These are phyloP conservation scores for Spinellus fusiger DNA, from an alignment of 192 early-diverging fungal genomes.

Conservation along the genomic window DNA sequence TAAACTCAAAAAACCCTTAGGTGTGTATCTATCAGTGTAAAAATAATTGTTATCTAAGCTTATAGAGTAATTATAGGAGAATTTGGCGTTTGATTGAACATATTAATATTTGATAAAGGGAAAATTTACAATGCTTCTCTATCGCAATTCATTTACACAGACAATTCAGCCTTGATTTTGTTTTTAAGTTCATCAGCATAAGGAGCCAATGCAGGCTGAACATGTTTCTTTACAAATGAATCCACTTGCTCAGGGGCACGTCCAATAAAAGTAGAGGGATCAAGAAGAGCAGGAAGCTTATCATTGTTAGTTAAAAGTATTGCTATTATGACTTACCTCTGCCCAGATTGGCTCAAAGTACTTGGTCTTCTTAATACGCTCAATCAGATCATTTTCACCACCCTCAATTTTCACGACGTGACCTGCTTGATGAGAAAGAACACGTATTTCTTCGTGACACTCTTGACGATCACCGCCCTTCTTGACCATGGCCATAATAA, in stretches of 20 bases:
- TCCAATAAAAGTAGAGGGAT: constrained; percentile 90
- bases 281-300: constrained; percentile 65
- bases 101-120: no score
- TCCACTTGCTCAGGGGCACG: constrained; percentile 93
- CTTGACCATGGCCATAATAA: constrained; percentile 99
- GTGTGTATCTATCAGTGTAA: no score
- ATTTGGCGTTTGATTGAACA: no score
- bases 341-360: constrained; percentile 88
- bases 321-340: no score
- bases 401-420: constrained; percentile 87
- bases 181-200: constrained; percentile 59
- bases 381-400: constrained; percentile 92
- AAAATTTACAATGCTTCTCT: neutral
- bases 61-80: no score
- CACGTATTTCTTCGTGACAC: constrained; percentile 96
- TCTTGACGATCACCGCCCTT: constrained; percentile 91
- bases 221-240: constrained; percentile 74
- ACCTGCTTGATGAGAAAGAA: constrained; percentile 90
- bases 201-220: constrained; percentile 75
- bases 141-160: constrained; percentile 52
- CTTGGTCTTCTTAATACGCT: constrained; percentile 68
- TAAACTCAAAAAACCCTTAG: no score
- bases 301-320: neutral
- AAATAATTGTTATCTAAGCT: no score
- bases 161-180: constrained; percentile 61